These are phyloP conservation scores for Cladosporium sp. DNA, from an alignment of 2,329 filamentous ascomycete genomes.

Conservation along the genomic window DNA sequence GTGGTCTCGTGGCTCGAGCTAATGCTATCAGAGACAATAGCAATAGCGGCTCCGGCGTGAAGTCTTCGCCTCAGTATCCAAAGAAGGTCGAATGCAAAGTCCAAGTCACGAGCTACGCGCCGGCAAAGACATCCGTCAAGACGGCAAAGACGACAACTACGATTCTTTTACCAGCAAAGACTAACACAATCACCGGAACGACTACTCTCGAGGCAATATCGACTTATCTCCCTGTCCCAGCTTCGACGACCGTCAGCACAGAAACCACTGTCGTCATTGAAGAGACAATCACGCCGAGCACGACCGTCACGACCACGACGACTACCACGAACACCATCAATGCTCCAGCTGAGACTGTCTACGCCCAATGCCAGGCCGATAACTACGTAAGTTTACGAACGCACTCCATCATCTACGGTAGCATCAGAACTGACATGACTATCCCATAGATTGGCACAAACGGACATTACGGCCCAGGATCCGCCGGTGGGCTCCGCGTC, in stretches of 20 bases:
- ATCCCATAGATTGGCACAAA: neutral
- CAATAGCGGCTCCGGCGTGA: neutral
- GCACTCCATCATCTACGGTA: too few relatives aligned
- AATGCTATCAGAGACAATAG: neutral
- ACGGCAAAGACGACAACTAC: neutral
- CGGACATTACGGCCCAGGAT: neutral
- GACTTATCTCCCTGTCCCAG: neutral
- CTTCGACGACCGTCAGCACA: neutral
- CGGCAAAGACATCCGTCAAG: neutral
- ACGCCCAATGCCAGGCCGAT: constrained; percentile 5
- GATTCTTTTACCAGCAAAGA: neutral
- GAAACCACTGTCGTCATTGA: neutral
- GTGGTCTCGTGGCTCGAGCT: neutral
- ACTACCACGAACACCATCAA: constrained; percentile 5
- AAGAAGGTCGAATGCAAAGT: neutral
- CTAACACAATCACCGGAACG: neutral
- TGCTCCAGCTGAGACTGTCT: neutral
- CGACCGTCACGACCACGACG: neutral
- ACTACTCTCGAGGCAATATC: neutral
- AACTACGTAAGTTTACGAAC: neutral
- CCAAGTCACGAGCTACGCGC: neutral
- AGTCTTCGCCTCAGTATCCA: neutral
- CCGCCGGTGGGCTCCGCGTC: neutral
- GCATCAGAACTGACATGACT: too few relatives aligned
- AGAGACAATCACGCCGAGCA: neutral